These are phyloP conservation scores for Leishmania aethiopica DNA, from an alignment of 208 protist genomes.

Conservation along the genomic window DNA sequence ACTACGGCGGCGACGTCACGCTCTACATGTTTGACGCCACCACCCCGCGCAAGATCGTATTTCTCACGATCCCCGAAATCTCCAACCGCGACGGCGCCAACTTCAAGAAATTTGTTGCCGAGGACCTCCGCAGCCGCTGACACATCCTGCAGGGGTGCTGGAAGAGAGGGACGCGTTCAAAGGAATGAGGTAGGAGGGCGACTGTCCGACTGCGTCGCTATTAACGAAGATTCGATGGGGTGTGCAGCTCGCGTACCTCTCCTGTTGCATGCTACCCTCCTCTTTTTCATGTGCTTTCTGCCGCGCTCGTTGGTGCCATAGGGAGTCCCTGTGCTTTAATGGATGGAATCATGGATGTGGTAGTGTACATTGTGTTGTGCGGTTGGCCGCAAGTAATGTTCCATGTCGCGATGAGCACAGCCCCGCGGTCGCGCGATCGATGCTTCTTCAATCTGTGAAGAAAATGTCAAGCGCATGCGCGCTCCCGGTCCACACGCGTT, in stretches of 20 bases:
- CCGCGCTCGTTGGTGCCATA: background rate
- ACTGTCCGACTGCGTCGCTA: background rate
- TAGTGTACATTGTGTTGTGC: background rate
- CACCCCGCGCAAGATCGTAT: conserved; percentile 76
- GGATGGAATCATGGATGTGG: background rate
- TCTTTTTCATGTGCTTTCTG: background rate
- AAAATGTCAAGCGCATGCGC: background rate
- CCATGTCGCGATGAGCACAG: background rate
- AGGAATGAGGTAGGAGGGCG: background rate
- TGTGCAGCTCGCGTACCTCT: background rate
- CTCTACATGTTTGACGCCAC: conserved; percentile 91
- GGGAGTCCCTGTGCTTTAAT: background rate
- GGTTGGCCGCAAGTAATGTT: background rate
- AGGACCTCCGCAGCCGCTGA: conserved; percentile 49
- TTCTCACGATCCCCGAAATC: conserved; percentile 81
- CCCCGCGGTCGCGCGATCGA: background rate
- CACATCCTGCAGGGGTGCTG: background rate
- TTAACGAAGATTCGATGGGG: background rate
- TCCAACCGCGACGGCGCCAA: conserved; percentile 68
- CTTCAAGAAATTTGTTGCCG: conserved; percentile 81
- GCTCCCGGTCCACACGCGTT: background rate
- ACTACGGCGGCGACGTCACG: conserved; percentile 76
- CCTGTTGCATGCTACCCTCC: background rate
- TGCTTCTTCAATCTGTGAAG: background rate
- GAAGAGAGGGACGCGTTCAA: background rate